Evolutionary conservation across 129 eudicot genomes (phyloP), one percentile per base, ranked within the genome.

Genomic region (Tanacetum coccineum): DNA sequence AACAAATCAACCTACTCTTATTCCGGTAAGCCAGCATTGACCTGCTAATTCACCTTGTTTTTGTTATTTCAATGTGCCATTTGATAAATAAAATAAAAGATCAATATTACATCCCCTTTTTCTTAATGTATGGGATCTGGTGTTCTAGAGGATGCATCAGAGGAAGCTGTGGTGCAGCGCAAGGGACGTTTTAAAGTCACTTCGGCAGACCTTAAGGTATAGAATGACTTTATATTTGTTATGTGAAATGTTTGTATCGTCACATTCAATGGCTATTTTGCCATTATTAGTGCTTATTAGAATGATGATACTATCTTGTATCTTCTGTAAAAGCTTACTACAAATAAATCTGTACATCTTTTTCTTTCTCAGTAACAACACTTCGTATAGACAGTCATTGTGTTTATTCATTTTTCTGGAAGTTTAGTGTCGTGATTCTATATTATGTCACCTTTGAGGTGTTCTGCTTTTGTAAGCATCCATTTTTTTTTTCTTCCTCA

Each of bases 181-280:
- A 88, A 74, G 81, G 98, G 98, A 11, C 98, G 98, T 59, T 92
- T 92, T 70, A 82, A 92, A 79, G 92, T 92, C 79, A 86, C 87
- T 57, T 86, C 96, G 64, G 96, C 87, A 63, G 97, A 91, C 40
- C 62, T 54, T n/a, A 78, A 78, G 78, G 81, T 30, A 30, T 5
- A 30, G 4, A 30, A 30, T 30, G 36, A 30, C 36, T 30, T 30
- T 30, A 30, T 4, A 30, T 30, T 30, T 30, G 36, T 30, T 30
- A 30, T 30, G 36, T 30, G 36, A 30, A 30, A 2, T 3, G 36
- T 30, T 30, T 30, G 36, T 30, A 3, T 0, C 3, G 5, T 30
- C 36, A 4, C 36, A 30, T 0, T 30, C 36, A 30, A 22, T 30
- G 36, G 0, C 36, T 30, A 4, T 30, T 30, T 30, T 30, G 36